Conservation (phyloP, 345 rosid genomes). For the Pistacia vera region DNA sequence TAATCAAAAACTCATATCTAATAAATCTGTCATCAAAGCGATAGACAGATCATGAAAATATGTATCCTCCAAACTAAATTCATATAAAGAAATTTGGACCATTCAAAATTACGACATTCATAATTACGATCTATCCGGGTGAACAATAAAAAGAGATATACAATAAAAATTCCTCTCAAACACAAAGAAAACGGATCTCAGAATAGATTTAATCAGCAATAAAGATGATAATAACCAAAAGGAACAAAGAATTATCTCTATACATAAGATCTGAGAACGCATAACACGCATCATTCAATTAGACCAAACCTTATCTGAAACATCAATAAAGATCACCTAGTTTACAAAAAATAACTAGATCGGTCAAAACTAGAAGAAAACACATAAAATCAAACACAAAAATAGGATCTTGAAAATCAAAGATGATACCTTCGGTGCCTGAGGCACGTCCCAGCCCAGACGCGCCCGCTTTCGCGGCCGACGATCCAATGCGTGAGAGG, state of each 20-base stretch:
- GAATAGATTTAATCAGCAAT: background rate
- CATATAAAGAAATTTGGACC: too few relatives aligned
- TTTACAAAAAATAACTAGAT: constrained; percentile 6
- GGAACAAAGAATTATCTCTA: background rate
- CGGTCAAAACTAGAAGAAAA: background rate
- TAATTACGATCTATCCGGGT: too few relatives aligned
- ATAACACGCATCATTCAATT: background rate
- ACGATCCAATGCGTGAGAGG: constrained; percentile 72
- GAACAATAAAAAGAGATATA: too few relatives aligned
- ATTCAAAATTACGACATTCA: too few relatives aligned
- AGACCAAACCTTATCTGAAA: background rate
- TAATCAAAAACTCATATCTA: too few relatives aligned
- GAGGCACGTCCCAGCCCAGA: constrained; percentile 88
- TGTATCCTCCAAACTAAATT: too few relatives aligned
- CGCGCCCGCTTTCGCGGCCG: constrained; percentile 92
- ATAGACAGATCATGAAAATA: too few relatives aligned
- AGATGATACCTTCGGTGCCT: constrained; percentile 58
- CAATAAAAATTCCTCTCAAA: too few relatives aligned
- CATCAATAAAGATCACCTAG: background rate
- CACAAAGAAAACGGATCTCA: background rate
- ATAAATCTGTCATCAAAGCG: too few relatives aligned
- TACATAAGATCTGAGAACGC: background rate
- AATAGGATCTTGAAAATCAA: background rate
- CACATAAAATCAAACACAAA: background rate
- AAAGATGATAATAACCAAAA: background rate